Evolutionary conservation across 768 basidiomycete genomes (phyloP), one percentile per base, ranked within the genome.

Genomic region (Lactarius akahatsu): DNA sequence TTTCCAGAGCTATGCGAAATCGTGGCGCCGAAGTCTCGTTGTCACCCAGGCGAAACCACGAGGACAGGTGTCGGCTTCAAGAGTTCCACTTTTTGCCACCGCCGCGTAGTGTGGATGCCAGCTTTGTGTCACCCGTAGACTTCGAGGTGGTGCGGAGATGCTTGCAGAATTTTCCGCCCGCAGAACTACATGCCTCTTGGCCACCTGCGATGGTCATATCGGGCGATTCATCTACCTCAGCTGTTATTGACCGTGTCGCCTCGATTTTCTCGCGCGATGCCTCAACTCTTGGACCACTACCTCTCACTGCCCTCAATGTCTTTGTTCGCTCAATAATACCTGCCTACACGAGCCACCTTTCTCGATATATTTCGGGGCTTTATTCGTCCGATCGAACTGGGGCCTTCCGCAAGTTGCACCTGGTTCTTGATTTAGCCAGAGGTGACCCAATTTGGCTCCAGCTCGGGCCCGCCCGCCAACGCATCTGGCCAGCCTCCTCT

Each of bases 1-100:
- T 98, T 13, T 98, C 97, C 1, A 84, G 97, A 43, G 97, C 97
- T 2, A 99, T 99, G 97, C 90, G 97, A 30, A 99, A 99, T 77
- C 87, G 97, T 64, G 96, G 96, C 20, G 80, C 97, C 41, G 97
- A 99, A 76, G 83, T 98, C 57, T 83, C 34, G 71, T 94, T 62
- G 62, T 81, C 11, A 59, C 65, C n/a, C 15, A 52, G 38, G 30
- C 60, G 57, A 45, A 67, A n/a, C 45, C 34, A 57, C 11, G 69
- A 71, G 52, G 70, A 71, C 41, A 5, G 57, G 8, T 15, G 41
- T 23, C 61, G 68, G 18, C 57, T 71, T 47, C 69, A 54, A 62
- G 52, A 62, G 7, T 59, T 67, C 50, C 56, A 64, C 30, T 63
- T 60, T 50, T 32, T 70, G 23, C 68, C 70, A 15, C 13, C 28